phyloP scores from a whole-genome alignment of 345 rosid genomes.

The Rhizophora apiculata region DNA sequence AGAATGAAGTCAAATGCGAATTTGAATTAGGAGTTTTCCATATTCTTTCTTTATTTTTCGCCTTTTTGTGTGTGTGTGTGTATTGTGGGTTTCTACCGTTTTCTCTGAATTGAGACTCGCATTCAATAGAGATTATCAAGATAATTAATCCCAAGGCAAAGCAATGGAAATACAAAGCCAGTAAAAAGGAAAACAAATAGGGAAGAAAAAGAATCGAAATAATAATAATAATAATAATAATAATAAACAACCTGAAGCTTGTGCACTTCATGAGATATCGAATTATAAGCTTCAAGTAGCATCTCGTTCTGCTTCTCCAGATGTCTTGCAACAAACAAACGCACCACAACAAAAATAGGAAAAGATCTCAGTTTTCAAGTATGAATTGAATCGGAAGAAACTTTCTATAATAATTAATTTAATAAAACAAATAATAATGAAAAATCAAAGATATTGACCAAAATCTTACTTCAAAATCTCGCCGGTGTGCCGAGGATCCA shows the following conservation, averaged over 20 bases:
- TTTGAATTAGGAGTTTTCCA: too few species aligned
- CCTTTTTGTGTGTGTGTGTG: too few species aligned
- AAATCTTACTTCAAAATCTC: conserved; percentile 34
- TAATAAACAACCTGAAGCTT: conserved; percentile 42
- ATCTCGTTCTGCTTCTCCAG: conserved; percentile 60
- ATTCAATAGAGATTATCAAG: too few species aligned
- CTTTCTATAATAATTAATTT: too few species aligned
- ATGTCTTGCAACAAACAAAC: conserved; percentile 28
- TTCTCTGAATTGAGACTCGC: too few species aligned
- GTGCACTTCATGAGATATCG: conserved; percentile 49
- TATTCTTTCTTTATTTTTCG: too few species aligned
- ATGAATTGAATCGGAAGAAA: too few species aligned
- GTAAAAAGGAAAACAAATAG: background rate
- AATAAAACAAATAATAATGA: conserved; percentile 1
- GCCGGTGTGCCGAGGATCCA: conserved; percentile 36
- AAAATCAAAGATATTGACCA: background rate
- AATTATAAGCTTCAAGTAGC: conserved; percentile 36
- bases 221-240: background rate
- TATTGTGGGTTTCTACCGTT: too few species aligned
- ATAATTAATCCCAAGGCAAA: too few species aligned
- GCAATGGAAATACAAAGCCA: too few species aligned
- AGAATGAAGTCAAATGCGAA: too few species aligned
- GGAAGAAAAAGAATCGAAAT: background rate
- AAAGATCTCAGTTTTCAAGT: background rate
- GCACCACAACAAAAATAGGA: background rate